phyloP scores from a whole-genome alignment of 371 early-diverging fungal species.

The Lichtheimia ornata region DNA sequence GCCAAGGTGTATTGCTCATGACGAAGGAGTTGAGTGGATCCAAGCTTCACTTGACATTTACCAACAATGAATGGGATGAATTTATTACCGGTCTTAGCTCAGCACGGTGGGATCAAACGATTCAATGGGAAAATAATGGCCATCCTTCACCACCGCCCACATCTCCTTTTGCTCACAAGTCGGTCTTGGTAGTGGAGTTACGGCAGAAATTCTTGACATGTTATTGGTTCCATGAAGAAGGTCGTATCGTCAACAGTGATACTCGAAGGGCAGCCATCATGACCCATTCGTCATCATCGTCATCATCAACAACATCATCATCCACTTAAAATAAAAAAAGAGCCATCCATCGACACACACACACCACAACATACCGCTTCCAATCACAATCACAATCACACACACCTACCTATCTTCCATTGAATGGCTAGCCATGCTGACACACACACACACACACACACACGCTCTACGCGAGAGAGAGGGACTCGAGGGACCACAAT shows the following conservation, averaged over 20 bases:
- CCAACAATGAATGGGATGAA: conserved; percentile 55
- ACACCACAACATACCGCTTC: too few relatives aligned
- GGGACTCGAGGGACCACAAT: too few relatives aligned
- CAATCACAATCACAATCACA: too few relatives aligned
- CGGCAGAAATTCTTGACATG: conserved; percentile 31
- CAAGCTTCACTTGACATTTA: conserved; percentile 51
- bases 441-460: background rate
- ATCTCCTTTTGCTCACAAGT: background rate
- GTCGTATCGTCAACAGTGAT: conserved; percentile 22
- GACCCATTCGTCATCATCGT: background rate
- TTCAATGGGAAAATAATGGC: conserved; percentile 28
- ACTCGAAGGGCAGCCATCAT: conserved; percentile 16
- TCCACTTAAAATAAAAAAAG: background rate
- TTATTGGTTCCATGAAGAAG: conserved; percentile 41
- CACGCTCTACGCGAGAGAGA: background rate
- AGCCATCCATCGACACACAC: background rate
- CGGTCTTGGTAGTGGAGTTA: conserved; percentile 33
- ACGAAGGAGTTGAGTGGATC: conserved; percentile 53
- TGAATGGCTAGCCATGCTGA: background rate
- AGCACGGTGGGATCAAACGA: conserved; percentile 37
- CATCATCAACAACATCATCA: background rate
- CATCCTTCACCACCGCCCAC: background rate
- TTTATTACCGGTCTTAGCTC: conserved; percentile 39
- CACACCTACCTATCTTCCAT: too few relatives aligned
- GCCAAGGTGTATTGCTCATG: conserved; percentile 48